Base-by-base conservation (phyloP, 2,329 filamentous ascomycete species). In the Ceratocystis ficicola region DNA sequence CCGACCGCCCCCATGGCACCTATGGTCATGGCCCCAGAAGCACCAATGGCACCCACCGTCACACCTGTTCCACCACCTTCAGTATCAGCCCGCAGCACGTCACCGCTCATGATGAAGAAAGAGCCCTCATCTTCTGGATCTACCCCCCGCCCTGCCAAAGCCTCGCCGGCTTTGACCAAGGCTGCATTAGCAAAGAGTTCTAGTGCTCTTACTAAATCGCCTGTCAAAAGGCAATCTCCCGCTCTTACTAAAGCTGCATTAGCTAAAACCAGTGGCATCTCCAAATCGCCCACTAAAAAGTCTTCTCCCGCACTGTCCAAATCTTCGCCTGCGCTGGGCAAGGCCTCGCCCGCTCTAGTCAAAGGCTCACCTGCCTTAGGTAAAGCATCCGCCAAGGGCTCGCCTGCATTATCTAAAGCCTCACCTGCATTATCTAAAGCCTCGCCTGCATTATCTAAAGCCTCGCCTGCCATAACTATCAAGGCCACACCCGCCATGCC, bases 21-120 rank as follows among this genome's bases (percentile, higher is more conserved):
- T 10, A 60, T 63, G 67, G 68, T 65, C 30, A 61, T 62, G 25
- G 65, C 64, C 48, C 68, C 68, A 44, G 65, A 65, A 65, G 68
- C 67, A 30, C 52, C 68, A n/a, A 44, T 20, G 48, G 28, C 25
- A 20, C 22, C 63, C 50, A 59, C 63, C 8, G 57, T 59, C 55
- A 62, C 64, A 30, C 64, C 17, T 22, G 59, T 50, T 55, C 64
- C 32, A 44, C 65, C 65, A 6, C 63, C 48, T 30, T 52, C 66
- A 22, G 48, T 28, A 41, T 12, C 61, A 25, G 44, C 32, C 10
- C 57, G 63, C 4, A 64, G 65, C 44, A 50, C 66, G 12, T 67
- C 66, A 22, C 66, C 66, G 28, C 63, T 65, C 4, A 62, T 65
- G 50, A 63, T 63, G 36, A 67, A 67, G 50, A 67, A 65, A 44